Evolutionary conservation across 345 rosid genomes (phyloP), one percentile per base, ranked within the genome.

Genomic region (Raphanus raphanistrum): DNA sequence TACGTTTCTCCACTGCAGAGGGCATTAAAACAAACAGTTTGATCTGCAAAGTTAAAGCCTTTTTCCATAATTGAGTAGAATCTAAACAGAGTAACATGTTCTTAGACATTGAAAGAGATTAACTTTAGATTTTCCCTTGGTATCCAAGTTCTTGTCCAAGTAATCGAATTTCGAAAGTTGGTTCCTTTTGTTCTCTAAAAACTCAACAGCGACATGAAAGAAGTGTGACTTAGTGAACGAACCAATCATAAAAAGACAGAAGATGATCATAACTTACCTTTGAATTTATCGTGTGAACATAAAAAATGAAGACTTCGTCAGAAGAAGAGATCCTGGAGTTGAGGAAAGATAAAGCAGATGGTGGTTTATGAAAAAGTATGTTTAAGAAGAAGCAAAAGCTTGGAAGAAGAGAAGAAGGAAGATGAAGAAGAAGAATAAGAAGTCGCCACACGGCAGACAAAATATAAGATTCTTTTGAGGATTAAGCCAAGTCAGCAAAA

Each of bases 361-460:
- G 27, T n/a, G 70, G 48, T 9, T 70, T 16, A 7, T 28, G 33
- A 55, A 43, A 43, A 58, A 38, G 25, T 66, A 32, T 25, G n/a
- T n/a, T 70, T 17, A 48, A 62, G 70, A 48, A 62, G 70, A 70
- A 52, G 70, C 31, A 35, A n/a, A 28, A 78, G 76, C 68, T 78
- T 32, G 17, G 17, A 27, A 55, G 68, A 62, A 5, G 45, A 75
- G 0, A 67, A 77, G 0, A 31, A 66, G 8, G 67, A 61, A 48
- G 61, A 48, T 21, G 21, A 21, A 21, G 21, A 21, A 21, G 21
- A 21, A 21, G 79, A 27, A 1, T 66, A 52, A 74, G 71, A 74
- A 79, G 82, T 74, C 79, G 36, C 74, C 72, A 43, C 82, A 79
- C 82, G 82, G 79, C 75, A 38, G 43, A 58, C 38, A 29, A 33